Conservation (phyloP, 371 early-diverging fungal genomes). For the Rhizomucor miehei region DNA sequence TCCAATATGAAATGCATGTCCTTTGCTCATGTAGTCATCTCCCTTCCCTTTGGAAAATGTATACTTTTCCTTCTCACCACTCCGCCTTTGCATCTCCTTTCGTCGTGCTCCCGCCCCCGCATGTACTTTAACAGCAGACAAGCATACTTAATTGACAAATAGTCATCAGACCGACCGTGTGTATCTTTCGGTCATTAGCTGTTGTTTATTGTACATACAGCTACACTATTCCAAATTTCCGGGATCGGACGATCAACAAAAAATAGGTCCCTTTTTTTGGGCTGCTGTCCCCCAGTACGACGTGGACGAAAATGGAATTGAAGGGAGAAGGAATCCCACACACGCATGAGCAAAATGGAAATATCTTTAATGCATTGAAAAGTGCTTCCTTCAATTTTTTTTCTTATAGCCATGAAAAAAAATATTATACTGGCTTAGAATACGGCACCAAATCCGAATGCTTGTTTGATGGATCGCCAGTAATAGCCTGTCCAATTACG, state of each 20-base stretch:
- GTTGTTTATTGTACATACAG: background rate
- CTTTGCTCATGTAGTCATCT: too few species aligned
- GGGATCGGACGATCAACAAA: slow-evolving; percentile 7
- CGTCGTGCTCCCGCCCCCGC: too few species aligned
- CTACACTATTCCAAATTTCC: background rate
- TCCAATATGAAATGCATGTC: too few species aligned
- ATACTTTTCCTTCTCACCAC: too few species aligned
- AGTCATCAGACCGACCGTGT: too few species aligned
- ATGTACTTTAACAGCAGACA: too few species aligned
- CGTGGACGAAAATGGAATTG: background rate
- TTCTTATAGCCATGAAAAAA: background rate
- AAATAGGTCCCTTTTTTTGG: slow-evolving; percentile 2
- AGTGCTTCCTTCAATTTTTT: background rate
- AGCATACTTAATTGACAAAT: too few species aligned
- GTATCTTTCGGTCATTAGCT: too few species aligned
- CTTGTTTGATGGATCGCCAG: slow-evolving; percentile 90
- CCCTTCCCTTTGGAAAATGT: too few species aligned
- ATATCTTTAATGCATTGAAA: too few species aligned
- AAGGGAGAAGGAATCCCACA: background rate
- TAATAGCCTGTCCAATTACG: slow-evolving; percentile 92
- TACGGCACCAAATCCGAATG: slow-evolving; percentile 74
- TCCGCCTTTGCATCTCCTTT: too few species aligned
- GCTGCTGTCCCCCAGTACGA: background rate
- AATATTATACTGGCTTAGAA: slow-evolving; percentile 24
- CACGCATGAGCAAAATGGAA: too few species aligned